phyloP scores from a whole-genome alignment of 768 basidiomycete genomes.

The Leucosporidium creatinivorum region DNA sequence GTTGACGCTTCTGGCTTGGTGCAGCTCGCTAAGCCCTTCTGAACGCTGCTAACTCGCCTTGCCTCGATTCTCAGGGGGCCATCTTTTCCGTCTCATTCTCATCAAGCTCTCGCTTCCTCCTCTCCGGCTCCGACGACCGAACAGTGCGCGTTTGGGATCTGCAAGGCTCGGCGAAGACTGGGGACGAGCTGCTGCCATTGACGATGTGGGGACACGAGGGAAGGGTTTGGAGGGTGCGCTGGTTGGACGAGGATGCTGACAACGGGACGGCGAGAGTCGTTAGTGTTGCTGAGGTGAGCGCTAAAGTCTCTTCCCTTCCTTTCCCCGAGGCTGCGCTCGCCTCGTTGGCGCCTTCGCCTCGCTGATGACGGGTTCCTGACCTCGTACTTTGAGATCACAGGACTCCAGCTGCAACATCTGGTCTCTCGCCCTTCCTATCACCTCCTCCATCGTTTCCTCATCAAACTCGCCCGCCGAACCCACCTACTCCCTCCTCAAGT shows the following conservation, averaged over 20 bases:
- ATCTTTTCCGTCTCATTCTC: background rate
- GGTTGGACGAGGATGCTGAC: background rate
- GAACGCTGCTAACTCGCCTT: background rate
- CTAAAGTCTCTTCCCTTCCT: too few relatives aligned
- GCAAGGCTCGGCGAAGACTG: background rate
- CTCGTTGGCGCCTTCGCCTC: too few relatives aligned
- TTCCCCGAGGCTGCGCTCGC: too few relatives aligned
- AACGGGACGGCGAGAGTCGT: background rate
- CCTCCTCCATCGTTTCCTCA: too few relatives aligned
- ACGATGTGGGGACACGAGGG: slow-evolving; percentile 1
- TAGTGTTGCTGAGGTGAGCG: background rate
- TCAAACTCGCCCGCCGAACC: too few relatives aligned
- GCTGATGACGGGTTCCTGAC: too few relatives aligned
- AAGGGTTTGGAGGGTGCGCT: background rate
- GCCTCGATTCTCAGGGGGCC: background rate
- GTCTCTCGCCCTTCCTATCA: too few relatives aligned
- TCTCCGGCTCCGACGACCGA: background rate
- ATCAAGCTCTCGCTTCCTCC: background rate
- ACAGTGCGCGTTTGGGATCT: background rate
- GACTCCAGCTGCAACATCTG: too few relatives aligned
- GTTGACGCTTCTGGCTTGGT: too few relatives aligned
- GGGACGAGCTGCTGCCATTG: too few relatives aligned
- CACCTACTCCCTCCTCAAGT: background rate
- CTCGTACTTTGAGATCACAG: too few relatives aligned
- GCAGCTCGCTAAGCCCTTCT: too few relatives aligned